Evolutionary conservation across 1,139 yeast species (phyloP).

Genomic region (Blastobotrys ciferrii): DNA sequence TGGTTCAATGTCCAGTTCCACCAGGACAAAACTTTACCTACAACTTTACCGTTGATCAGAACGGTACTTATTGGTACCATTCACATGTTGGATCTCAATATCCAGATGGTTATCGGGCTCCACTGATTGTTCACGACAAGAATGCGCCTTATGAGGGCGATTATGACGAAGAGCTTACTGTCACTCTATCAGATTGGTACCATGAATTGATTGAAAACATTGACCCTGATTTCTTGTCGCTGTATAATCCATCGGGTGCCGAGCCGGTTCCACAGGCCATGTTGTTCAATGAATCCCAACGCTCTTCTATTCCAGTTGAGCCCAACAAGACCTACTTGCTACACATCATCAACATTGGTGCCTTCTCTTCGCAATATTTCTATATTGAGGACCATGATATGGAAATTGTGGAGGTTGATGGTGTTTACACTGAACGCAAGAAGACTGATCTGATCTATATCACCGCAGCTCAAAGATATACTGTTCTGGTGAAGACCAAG

Average conservation of each 20-base stretch:
- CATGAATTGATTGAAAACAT: constrained; percentile 59
- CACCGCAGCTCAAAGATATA: constrained; percentile 76
- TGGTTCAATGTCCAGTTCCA: constrained; percentile 84
- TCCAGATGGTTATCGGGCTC: constrained; percentile 88
- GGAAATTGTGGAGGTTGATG: constrained; percentile 81
- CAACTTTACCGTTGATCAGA: constrained; percentile 83
- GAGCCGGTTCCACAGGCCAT: constrained; percentile 88
- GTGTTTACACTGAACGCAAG: constrained; percentile 66
- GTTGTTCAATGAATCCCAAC: constrained; percentile 74
- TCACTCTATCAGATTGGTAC: constrained; percentile 82
- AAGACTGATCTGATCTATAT: constrained; percentile 60
- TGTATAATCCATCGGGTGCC: constrained; percentile 92
- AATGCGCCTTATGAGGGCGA: constrained; percentile 50
- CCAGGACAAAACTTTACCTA: constrained; percentile 66
- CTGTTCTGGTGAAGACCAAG: constrained; percentile 71
- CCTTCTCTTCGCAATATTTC: constrained; percentile 82
- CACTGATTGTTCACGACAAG: constrained; percentile 65
- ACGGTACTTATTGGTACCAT: constrained; percentile 94
- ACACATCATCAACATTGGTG: constrained; percentile 78
- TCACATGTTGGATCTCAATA: constrained; percentile 84
- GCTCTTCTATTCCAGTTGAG: constrained; percentile 65
- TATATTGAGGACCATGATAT: constrained; percentile 82
- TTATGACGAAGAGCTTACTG: constrained; percentile 71
- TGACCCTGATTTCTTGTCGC: constrained; percentile 52
- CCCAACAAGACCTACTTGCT: constrained; percentile 80